These are phyloP conservation scores for Nephromyces sp. DNA, from an alignment of 169 alveolate genomes.

Conservation along the genomic window DNA sequence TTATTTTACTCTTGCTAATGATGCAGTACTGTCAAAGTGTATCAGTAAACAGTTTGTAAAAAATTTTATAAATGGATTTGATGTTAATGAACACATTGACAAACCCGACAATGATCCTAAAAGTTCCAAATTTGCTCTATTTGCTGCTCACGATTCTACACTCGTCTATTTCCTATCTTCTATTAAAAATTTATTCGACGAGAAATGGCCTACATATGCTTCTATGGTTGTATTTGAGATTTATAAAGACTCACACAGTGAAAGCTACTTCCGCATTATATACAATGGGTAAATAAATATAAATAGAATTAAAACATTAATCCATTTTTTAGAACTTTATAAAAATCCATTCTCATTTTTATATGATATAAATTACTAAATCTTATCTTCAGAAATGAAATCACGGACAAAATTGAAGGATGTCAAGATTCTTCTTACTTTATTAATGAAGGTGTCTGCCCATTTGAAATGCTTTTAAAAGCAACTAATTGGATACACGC, in stretches of 20 bases:
- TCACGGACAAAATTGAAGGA: no score
- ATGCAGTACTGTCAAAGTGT: not conserved
- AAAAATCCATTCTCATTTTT: no score
- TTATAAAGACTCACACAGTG: not conserved
- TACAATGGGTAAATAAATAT: no score
- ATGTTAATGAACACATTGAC: not conserved
- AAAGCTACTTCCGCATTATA: not conserved
- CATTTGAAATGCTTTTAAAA: no score
- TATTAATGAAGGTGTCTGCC: no score
- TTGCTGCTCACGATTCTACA: not conserved
- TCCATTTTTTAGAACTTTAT: no score
- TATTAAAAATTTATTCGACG: not conserved
- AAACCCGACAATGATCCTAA: no score
- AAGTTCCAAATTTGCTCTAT: not conserved
- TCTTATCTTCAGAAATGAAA: no score
- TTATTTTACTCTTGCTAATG: not conserved
- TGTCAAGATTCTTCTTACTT: no score
- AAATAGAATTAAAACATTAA: no score
- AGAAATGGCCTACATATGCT: not conserved
- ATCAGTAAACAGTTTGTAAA: not conserved
- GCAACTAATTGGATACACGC: no score
- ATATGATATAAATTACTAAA: no score
- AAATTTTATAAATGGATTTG: not conserved
- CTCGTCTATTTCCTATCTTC: not conserved
- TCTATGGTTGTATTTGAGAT: not conserved